phyloP scores from a whole-genome alignment of 1,139 yeast genomes.

The Hyphopichia khmerensis region DNA sequence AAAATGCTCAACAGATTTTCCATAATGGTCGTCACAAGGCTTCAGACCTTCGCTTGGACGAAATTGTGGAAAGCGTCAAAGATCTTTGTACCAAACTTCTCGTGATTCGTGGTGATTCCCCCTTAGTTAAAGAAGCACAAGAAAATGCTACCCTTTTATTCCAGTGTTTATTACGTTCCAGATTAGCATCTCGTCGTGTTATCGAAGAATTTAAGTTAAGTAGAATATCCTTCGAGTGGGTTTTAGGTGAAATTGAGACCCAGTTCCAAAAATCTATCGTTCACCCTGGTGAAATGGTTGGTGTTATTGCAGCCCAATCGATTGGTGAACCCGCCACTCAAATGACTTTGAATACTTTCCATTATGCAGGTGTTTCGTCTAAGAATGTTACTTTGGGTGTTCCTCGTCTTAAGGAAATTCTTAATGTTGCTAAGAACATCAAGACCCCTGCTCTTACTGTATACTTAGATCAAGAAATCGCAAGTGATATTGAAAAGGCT shows the following conservation, averaged over 20 bases:
- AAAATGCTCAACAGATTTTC: slow-evolving; percentile 96
- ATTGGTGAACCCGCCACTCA: slow-evolving; percentile 99
- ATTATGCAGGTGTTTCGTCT: slow-evolving; percentile 99
- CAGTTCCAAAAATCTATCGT: slow-evolving; percentile 93
- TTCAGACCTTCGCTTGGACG: slow-evolving; percentile 83
- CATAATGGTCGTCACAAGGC: slow-evolving; percentile 89
- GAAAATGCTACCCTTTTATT: slow-evolving; percentile 86
- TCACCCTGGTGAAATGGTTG: slow-evolving; percentile 99
- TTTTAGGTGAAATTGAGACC: slow-evolving; percentile 86
- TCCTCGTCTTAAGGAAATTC: slow-evolving; percentile 98
- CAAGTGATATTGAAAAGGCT: slow-evolving; percentile 88
- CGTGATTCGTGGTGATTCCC: slow-evolving; percentile 82
- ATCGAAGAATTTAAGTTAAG: slow-evolving; percentile 87
- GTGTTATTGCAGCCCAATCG: slow-evolving; percentile 98
- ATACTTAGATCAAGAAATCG: slow-evolving; percentile 75
- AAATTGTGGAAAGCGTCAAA: slow-evolving; percentile 73
- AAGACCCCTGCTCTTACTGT: slow-evolving; percentile 98
- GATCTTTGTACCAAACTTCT: slow-evolving; percentile 63
- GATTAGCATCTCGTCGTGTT: slow-evolving; percentile 87
- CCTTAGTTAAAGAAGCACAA: slow-evolving; percentile 80
- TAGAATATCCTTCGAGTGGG: slow-evolving; percentile 92
- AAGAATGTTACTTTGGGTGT: slow-evolving; percentile 99
- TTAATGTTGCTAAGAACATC: slow-evolving; percentile 96
- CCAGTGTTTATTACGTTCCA: slow-evolving; percentile 88
- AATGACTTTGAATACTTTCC: slow-evolving; percentile 99